Base-by-base conservation (phyloP, 2,329 filamentous ascomycete species). In the Triangularia setosa region DNA sequence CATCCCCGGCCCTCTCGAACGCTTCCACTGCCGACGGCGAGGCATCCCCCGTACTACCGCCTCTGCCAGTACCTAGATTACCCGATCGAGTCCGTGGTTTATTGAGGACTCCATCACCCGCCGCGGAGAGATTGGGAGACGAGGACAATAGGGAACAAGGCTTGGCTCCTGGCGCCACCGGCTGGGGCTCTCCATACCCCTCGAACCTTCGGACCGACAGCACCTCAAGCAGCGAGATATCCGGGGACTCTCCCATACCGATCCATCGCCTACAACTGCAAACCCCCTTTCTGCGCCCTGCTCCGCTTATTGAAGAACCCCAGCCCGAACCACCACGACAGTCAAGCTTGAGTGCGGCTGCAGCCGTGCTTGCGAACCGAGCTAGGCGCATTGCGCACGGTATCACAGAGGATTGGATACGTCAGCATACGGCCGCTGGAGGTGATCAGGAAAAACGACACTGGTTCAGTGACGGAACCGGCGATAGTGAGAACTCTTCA, bases 111-210 rank as follows among this genome's bases (percentile, higher is more conserved):
- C 83, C 85, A 54, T 79, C 81, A 16, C 52, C 23, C 14, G 24
- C 52, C 12, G 24, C 40, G 69, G 73, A 73, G 66, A 74, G 66
- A 55, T 66, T 67, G 27, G 71, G 69, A 57, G 70, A 69, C 58
- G 75, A 77, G 58, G 69, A 70, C 58, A 76, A 77, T 69, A 79
- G 80, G 63, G 65, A 61, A 30, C 62, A 25, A 24, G 48, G 24
- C 59, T 73, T 72, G 52, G 77, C 76, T 64, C 87, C 84, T 75
- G 82, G 83, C 66, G 95, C 92, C 56, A 90, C 92, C 58, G 93
- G 90, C 75, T 97, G 93, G 93, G 93, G 93, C 63, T 97, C 93
- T 61, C 93, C 93, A 23, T 97, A 97, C 78, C 88, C 90, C 62
- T 84, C 83, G 55, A 77, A 82, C 65, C 78, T 83, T 62, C 81